Conservation (phyloP, 768 basidiomycete species). For the Auriscalpium orientale region DNA sequence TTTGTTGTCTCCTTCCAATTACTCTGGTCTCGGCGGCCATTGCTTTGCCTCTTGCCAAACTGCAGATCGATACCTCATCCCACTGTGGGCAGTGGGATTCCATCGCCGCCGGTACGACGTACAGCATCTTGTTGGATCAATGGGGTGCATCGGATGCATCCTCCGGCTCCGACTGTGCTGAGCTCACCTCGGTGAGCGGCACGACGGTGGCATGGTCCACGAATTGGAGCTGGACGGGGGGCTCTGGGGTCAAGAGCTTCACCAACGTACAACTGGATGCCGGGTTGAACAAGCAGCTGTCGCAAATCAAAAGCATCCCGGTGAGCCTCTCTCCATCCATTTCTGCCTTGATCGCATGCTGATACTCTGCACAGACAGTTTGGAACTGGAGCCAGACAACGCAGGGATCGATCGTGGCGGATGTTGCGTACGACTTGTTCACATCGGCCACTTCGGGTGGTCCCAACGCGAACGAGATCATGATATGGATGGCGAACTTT, state of each 20-base stretch:
- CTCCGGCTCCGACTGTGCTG: slow-evolving; percentile 46
- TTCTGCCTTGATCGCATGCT: neutral
- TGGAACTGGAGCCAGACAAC: slow-evolving; percentile 51
- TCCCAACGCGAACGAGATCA: slow-evolving; percentile 38
- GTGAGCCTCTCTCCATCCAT: slow-evolving; percentile 26
- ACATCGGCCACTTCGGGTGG: slow-evolving; percentile 46
- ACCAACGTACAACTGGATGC: slow-evolving; percentile 46
- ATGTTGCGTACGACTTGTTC: slow-evolving; percentile 61
- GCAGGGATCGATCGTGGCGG: slow-evolving; percentile 36
- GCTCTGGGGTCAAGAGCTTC: slow-evolving; percentile 50
- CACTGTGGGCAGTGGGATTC: slow-evolving; percentile 46
- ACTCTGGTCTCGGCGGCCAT: neutral
- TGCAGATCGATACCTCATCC: slow-evolving; percentile 17
- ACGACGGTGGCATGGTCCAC: slow-evolving; percentile 43
- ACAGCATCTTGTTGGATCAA: slow-evolving; percentile 44
- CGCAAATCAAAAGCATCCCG: slow-evolving; percentile 45
- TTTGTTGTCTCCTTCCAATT: neutral
- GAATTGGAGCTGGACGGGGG: slow-evolving; percentile 47
- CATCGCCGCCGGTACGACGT: slow-evolving; percentile 32
- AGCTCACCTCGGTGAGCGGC: slow-evolving; percentile 35
- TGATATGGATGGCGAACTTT: slow-evolving; percentile 60
- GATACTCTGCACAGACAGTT: slow-evolving; percentile 27
- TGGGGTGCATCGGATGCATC: slow-evolving; percentile 33
- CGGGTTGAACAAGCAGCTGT: slow-evolving; percentile 46
- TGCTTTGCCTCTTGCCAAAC: neutral